Evolutionary conservation across 768 basidiomycete species (phyloP).

Genomic region (Suillus fuscotomentosus): DNA sequence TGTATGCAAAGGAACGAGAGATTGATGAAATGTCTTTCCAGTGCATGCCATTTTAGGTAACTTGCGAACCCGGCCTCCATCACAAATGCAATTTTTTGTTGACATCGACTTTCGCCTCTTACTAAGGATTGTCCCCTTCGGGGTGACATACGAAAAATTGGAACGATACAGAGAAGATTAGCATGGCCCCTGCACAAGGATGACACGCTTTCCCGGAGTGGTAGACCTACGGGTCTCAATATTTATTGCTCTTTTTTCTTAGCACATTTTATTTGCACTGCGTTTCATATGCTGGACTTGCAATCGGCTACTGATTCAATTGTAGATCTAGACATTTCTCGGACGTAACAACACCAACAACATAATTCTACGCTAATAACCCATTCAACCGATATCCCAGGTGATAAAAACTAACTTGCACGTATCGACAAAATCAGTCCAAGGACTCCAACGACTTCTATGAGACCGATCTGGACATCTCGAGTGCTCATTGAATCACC

Average conservation of each 20-base stretch:
- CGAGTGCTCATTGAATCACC: background rate
- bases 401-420: background rate
- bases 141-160: conserved; percentile 98
- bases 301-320: too few relatives aligned
- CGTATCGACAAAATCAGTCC: background rate
- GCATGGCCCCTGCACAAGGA: conserved; percentile 99
- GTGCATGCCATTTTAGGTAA: background rate
- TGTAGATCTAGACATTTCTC: background rate
- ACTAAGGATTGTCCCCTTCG: conserved; percentile 63
- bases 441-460: background rate
- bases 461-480: background rate
- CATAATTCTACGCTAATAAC: too few relatives aligned
- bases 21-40: background rate
- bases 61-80: background rate
- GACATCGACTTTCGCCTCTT: background rate
- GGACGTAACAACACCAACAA: too few relatives aligned
- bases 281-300: too few relatives aligned
- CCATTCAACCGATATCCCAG: background rate
- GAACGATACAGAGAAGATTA: conserved; percentile 99
- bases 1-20: too few relatives aligned
- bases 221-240: conserved; percentile 54
- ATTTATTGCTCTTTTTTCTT: conserved; percentile 31
- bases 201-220: conserved; percentile 98
- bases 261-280: too few relatives aligned
- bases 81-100: background rate